These are phyloP conservation scores for Yarrowia hollandica DNA, from an alignment of 805 yeast genomes.

Conservation along the genomic window DNA sequence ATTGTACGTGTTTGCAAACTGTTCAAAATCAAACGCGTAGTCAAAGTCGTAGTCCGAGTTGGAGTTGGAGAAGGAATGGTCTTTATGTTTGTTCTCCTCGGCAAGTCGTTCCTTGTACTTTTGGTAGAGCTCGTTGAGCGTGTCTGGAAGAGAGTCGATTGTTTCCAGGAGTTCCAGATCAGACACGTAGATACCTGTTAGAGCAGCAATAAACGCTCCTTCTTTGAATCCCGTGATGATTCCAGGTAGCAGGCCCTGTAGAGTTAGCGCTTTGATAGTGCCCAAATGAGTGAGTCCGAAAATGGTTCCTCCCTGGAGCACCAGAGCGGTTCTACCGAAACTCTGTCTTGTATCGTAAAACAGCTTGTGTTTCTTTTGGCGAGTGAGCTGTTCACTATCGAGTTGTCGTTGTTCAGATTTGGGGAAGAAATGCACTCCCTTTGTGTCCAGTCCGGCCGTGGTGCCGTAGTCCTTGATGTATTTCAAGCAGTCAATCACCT, in stretches of 20 bases:
- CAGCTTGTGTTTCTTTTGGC: slow-evolving; percentile 65
- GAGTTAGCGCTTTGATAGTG: slow-evolving; percentile 79
- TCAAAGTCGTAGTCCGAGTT: slow-evolving; percentile 35
- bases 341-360: slow-evolving; percentile 85
- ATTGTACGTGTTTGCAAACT: slow-evolving; percentile 33
- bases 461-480: slow-evolving; percentile 50
- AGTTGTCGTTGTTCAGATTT: slow-evolving; percentile 37
- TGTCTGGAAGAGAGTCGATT: slow-evolving; percentile 39
- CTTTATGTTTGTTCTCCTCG: slow-evolving; percentile 23
- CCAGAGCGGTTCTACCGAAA: slow-evolving; percentile 85
- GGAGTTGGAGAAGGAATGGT: slow-evolving; percentile 44
- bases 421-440: slow-evolving; percentile 23
- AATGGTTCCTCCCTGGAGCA: slow-evolving; percentile 91
- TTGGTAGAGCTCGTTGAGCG: neutral
- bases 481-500: slow-evolving; percentile 67
- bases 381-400: slow-evolving; percentile 33
- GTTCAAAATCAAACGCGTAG: slow-evolving; percentile 25
- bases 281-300: slow-evolving; percentile 95
- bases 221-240: slow-evolving; percentile 90
- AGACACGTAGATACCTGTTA: slow-evolving; percentile 66
- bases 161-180: slow-evolving; percentile 60
- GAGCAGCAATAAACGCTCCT: slow-evolving; percentile 89
- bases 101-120: slow-evolving; percentile 8
- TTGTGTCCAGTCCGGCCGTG: slow-evolving; percentile 8
- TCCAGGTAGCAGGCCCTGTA: slow-evolving; percentile 73